Conservation (phyloP, 306 rosid species). For the Quercus parvula region DNA sequence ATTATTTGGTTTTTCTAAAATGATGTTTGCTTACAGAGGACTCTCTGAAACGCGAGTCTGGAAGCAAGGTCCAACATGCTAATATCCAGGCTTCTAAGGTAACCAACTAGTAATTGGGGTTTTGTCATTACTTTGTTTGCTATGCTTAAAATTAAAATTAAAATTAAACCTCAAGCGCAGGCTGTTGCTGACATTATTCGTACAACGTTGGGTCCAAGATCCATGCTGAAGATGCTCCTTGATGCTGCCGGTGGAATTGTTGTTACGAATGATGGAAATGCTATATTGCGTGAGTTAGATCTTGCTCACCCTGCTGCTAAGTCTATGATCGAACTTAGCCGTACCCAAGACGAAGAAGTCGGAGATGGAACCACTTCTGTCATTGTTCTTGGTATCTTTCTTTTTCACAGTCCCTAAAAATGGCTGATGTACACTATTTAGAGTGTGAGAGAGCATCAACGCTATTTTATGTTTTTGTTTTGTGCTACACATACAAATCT, state of each 20-base stretch:
- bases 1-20: too few species aligned
- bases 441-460: too few species aligned
- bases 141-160: too few species aligned
- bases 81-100: slow-evolving; percentile 96
- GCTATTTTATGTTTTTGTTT: too few species aligned
- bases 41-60: slow-evolving; percentile 89
- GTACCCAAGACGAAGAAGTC: slow-evolving; percentile 97
- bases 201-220: slow-evolving; percentile 92
- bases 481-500: too few species aligned
- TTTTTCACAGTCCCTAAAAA: too few species aligned
- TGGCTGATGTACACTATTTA: too few species aligned
- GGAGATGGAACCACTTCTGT: slow-evolving; percentile 99
- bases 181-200: slow-evolving; percentile 96
- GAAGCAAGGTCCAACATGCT: slow-evolving; percentile 86
- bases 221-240: slow-evolving; percentile 93
- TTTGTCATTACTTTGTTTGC: too few species aligned
- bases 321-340: slow-evolving; percentile 98
- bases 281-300: slow-evolving; percentile 92
- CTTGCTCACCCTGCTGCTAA: slow-evolving; percentile 98
- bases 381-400: slow-evolving; percentile 81
- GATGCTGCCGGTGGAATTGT: slow-evolving; percentile 89
- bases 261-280: slow-evolving; percentile 97
- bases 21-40: slow-evolving; percentile 49
- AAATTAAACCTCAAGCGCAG: slow-evolving; percentile 12
- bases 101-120: neutral